Evolutionary conservation across 2,329 filamentous ascomycete species (phyloP), one percentile per base, ranked within the genome.

Genomic region (Thielaviopsis populi): DNA sequence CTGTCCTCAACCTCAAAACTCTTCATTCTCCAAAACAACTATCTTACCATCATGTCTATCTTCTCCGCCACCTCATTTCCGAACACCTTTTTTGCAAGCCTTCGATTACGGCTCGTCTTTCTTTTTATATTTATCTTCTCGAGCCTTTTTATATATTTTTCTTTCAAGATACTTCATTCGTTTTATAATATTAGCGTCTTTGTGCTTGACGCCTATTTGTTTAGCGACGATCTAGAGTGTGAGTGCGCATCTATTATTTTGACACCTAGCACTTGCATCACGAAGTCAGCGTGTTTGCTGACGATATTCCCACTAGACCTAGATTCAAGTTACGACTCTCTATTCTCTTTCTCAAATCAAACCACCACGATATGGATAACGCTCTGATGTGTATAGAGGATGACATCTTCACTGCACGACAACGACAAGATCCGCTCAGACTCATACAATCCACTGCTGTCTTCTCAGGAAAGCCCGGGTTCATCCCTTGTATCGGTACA

Each of bases 401-500:
- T n/a, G 30, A n/a, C 13, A 19, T 56, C 19, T 17, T 56, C 53
- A 33, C 24, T 37, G 2, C 53, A 19, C 27, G 24, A 10, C 17
- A n/a, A 22, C 53, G 53, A 5, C 53, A 37, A 37, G n/a, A 56
- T 33, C 53, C 53, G 24, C 53, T 56, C 10, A 56, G 53, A 22
- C 17, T 56, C 8, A 27, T 37, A 6, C 27, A 37, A 15, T 56
- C 53, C n/a, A 56, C 27, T n/a, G 17, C 27, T 30, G 24, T 56
- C 27, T 56, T 56, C 27, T 33, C 30, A 19, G 53, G 53, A 24
- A 64, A 13, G 7, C 33, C 60, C n/a, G 61, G 60, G 15, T 66
- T 67, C 62, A 58, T 27, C 7, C 66, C 68, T 6, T 65, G 67
- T 48, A 68, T 69, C 7, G 68, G 67, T 1, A 70, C 69, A 41